phyloP scores from a whole-genome alignment of 2,329 filamentous ascomycete species.

The Aulographum hederae region DNA sequence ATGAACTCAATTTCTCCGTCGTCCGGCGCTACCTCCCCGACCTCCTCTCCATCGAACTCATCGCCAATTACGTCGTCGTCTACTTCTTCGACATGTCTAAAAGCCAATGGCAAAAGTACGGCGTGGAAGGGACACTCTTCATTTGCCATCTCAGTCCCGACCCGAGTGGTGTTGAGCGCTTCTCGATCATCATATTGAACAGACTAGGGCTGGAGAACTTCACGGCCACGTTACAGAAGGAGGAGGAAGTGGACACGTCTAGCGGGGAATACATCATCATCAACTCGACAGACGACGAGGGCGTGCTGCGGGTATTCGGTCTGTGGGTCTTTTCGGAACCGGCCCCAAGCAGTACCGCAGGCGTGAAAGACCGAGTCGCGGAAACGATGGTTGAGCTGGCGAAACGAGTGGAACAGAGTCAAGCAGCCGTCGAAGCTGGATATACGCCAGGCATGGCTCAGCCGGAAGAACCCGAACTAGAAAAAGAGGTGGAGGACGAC shows the following conservation, averaged over 20 bases:
- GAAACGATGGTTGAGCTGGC: conserved; percentile 28
- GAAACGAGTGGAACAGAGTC: conserved; percentile 22
- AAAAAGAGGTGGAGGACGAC: conserved; percentile 16
- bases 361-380: conserved; percentile 6
- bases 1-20: conserved; percentile 76
- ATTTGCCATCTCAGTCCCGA: conserved; percentile 44
- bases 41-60: conserved; percentile 54
- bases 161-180: conserved; percentile 20
- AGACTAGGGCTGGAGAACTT: conserved; percentile 30
- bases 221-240: conserved; percentile 20
- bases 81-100: conserved; percentile 56
- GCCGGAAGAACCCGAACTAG: conserved; percentile 1
- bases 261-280: conserved; percentile 42
- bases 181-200: conserved; percentile 27
- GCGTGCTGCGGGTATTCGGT: neutral
- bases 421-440: conserved; percentile 33
- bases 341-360: conserved; percentile 4
- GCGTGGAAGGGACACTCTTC: conserved; percentile 76
- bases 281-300: conserved; percentile 14
- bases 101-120: conserved; percentile 65
- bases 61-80: conserved; percentile 71
- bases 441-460: conserved; percentile 14
- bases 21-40: conserved; percentile 64
- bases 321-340: neutral
- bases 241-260: conserved; percentile 26